A percentile compares a stretch with the other conserved stretches of the same genome.
These are phyloP conservation scores for Penicillium occitanis DNA, from an alignment of 2,329 filamentous ascomycete species.

Conservation along the genomic window DNA sequence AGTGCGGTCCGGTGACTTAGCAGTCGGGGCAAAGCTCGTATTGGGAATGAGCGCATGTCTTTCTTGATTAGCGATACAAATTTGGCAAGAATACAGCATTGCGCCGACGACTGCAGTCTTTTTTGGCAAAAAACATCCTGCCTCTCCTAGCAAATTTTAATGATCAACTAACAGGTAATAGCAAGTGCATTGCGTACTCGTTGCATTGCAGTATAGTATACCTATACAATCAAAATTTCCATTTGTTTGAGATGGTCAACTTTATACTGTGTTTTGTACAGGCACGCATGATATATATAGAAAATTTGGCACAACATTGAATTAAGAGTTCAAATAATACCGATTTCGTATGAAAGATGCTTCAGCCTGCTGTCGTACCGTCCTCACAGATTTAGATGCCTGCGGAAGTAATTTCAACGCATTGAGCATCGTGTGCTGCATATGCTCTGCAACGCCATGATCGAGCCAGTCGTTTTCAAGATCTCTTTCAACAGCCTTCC, in stretches of 20 bases:
- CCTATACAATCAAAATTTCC: neutral
- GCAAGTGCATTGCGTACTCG: neutral
- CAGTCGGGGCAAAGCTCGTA: neutral
- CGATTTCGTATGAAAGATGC: conserved; percentile 14
- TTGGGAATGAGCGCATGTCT: neutral
- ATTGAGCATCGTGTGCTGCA: conserved; percentile 29
- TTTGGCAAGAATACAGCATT: neutral
- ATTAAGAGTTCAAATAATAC: neutral
- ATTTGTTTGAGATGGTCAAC: neutral
- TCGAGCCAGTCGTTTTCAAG: conserved; percentile 28
- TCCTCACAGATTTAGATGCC: conserved; percentile 32
- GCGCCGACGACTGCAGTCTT: neutral
- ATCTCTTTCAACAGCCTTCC: conserved; percentile 31
- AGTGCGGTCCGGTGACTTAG: neutral
- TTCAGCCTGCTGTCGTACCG: conserved; percentile 24
- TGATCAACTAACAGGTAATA: neutral
- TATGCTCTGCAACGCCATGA: conserved; percentile 25
- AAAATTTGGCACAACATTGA: neutral
- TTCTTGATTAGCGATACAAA: neutral
- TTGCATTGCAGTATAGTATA: neutral
- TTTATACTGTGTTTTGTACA: neutral
- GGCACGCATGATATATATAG: neutral
- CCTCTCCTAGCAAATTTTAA: neutral
- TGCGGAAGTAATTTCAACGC: conserved; percentile 32
- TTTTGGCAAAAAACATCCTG: neutral